Base-by-base conservation (phyloP, 805 yeast genomes). In the Barnettozyma populi region DNA sequence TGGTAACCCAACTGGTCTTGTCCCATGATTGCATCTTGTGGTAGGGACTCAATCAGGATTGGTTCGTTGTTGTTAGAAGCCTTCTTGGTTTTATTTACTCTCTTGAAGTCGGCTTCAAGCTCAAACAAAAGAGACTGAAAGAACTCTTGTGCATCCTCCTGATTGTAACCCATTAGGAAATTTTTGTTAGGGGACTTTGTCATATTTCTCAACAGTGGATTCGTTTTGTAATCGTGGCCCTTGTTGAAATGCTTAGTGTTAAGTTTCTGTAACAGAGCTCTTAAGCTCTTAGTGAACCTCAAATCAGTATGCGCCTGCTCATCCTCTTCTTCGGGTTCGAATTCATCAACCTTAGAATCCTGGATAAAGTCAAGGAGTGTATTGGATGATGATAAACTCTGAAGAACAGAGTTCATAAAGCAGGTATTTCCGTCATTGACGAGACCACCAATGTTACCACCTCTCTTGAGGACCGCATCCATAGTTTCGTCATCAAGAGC, bases 111-210 rank as follows among this genome's bases (percentile, higher is more conserved):
- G 36, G 70, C 70, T 59, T 86, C 95, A 29, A 86, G 68, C 48
- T 84, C 79, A 37, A 77, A 73, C 74, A 86, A 71, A 2, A 86
- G 75, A 44, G 83, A 74, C 63, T 90, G 97, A 69, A 90, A 90
- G 60, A 90, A 90, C 64, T 90, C 98, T 66, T 90, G 97, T 0
- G 97, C 97, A 68, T 90, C 98, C 64, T 90, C 97, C 67, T 90
- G 98, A 60, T 87, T 89, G 61, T 88, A 88, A 2, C 97, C 94
- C 47, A 80, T 66, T 56, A 90, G 80, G 50, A 89, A 76, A 61
- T 83, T 84, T 59, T 81, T 85, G 55, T 82, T 83, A 13, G 94
- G 90, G 0, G 88, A 86, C 59, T 84, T 84, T 5, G 85, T 76
- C 88, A 86, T 84, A 5, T 78, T 76, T 58, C 77, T 81, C 45